Base-by-base conservation (phyloP, 202 grass and related monocot species). In the Miscanthus sacchariflorus region DNA sequence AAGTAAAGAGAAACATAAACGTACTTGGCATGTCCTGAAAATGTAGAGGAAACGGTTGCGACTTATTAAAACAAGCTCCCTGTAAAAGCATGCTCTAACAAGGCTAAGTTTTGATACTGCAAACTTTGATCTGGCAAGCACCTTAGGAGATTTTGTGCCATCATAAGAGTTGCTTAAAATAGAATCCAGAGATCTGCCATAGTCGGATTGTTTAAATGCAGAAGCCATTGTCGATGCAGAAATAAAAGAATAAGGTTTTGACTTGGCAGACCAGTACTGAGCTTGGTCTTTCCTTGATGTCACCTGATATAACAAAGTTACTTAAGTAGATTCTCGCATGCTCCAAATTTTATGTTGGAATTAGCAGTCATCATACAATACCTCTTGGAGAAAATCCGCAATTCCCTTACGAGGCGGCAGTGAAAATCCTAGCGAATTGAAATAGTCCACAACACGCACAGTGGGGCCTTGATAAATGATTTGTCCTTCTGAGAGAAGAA, bases 331-430 rank as follows among this genome's bases (percentile, higher is more conserved):
- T 44, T n/a, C 67, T 61, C 58, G 66, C 24, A 77, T 59, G 35
- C 11, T 21, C 6, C 2, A 72, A 72, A 30, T 19, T 76, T 78
- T 17, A 25, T 68, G 36, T 77, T 77, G 27, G 5, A 87, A 69
- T 74, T 76, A 28, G 5, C 13, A 56, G 28, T 59, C 48, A 49
- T 12, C 33, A 28, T 78, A 68, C 65, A 74, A 50, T 79, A 93
- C 93, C 89, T 95, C 93, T 78, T 95, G 93, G 44, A 95, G 91
- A 88, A 95, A 95, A 81, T 95, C 93, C 11, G 91, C 91, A 58
- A 95, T 80, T 15, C 91, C 93, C 81, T 95, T 93, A 27, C 93
- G 93, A 83, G 87, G 50, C 5, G 89, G 93, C 44, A 95, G 83
- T 42, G 85, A 88, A 88, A 95, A 95, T 72, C 91, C 93, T 48